A percentile compares a stretch with the other conserved stretches of the same genome.
phyloP scores from a whole-genome alignment of 2,329 filamentous ascomycete genomes.

The Leptographium flavum region DNA sequence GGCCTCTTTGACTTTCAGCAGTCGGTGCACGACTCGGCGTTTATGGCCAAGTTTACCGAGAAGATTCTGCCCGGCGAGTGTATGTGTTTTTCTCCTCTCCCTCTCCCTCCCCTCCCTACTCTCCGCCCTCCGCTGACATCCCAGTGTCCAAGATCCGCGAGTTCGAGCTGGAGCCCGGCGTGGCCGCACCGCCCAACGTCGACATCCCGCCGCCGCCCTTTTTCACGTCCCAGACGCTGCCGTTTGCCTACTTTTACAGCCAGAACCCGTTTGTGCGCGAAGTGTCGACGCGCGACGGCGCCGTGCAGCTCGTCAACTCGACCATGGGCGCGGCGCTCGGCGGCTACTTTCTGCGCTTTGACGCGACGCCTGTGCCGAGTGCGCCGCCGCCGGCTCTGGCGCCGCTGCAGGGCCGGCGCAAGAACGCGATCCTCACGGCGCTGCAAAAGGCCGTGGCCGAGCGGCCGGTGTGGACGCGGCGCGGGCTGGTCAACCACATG shows the following conservation, averaged over 20 bases:
- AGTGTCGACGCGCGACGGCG: constrained; percentile 40
- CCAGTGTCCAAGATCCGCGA: constrained; percentile 36
- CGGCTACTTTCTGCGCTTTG: constrained; percentile 42
- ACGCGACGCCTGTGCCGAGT: constrained; percentile 45
- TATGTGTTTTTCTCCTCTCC: constrained; percentile 19
- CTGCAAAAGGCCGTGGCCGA: constrained; percentile 53
- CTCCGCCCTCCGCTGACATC: neutral
- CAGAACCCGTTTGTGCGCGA: constrained; percentile 69
- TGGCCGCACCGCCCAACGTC: constrained; percentile 41
- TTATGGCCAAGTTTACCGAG: constrained; percentile 57
- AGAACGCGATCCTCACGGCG: constrained; percentile 49
- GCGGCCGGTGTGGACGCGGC: constrained; percentile 75
- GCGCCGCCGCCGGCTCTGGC: constrained; percentile 45
- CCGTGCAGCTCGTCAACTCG: constrained; percentile 38
- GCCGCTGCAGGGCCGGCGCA: constrained; percentile 41
- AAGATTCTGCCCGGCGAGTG: constrained; percentile 59
- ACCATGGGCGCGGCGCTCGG: constrained; percentile 41
- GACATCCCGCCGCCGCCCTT: constrained; percentile 68
- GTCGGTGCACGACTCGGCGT: constrained; percentile 51
- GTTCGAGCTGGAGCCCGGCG: constrained; percentile 53
- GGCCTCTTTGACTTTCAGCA: constrained; percentile 78
- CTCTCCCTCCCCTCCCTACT: constrained; percentile 5
- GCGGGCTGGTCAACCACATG: constrained; percentile 65
- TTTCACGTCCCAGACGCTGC: constrained; percentile 60
- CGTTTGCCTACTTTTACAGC: constrained; percentile 68